These are phyloP conservation scores for Paecilomyces variotii DNA, from an alignment of 2,329 filamentous ascomycete genomes.

Conservation along the genomic window DNA sequence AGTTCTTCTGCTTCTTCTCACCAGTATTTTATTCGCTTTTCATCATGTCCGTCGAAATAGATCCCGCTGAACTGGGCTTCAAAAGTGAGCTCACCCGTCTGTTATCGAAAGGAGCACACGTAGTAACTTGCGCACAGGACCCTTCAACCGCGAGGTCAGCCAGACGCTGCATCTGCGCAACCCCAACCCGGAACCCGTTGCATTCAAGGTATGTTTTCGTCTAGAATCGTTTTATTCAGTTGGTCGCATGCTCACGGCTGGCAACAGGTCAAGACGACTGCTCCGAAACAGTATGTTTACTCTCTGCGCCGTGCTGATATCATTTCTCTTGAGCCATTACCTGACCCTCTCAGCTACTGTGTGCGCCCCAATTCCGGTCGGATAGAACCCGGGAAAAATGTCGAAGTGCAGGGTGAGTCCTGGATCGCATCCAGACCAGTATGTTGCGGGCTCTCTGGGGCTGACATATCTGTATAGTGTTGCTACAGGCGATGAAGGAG, in stretches of 20 bases:
- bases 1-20: constrained; percentile 13
- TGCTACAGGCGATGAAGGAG: constrained; percentile 96
- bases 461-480: constrained; percentile 50
- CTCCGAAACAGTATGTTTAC: constrained; percentile 82
- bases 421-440: background rate
- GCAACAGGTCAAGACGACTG: constrained; percentile 89
- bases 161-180: constrained; percentile 54
- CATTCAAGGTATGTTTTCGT: constrained; percentile 52
- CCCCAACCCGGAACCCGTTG: constrained; percentile 49
- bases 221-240: background rate
- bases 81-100: constrained; percentile 53
- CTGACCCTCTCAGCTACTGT: constrained; percentile 65
- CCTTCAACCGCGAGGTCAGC: constrained; percentile 57
- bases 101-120: constrained; percentile 5
- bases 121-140: constrained; percentile 40
- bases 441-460: constrained; percentile 1
- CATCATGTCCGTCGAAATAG: constrained; percentile 89
- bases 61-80: constrained; percentile 86
- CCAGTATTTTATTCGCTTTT: constrained; percentile 6
- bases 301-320: constrained; percentile 9
- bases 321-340: constrained; percentile 4
- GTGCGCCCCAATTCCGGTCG: constrained; percentile 94
- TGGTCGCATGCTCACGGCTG: constrained; percentile 17
- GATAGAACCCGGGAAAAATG: constrained; percentile 80
- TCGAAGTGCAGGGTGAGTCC: constrained; percentile 78